Percentiles rank a stretch among this genome's conserved stretches.
phyloP scores from a whole-genome alignment of 2,329 filamentous ascomycete species.

The Talaromyces sp. region DNA sequence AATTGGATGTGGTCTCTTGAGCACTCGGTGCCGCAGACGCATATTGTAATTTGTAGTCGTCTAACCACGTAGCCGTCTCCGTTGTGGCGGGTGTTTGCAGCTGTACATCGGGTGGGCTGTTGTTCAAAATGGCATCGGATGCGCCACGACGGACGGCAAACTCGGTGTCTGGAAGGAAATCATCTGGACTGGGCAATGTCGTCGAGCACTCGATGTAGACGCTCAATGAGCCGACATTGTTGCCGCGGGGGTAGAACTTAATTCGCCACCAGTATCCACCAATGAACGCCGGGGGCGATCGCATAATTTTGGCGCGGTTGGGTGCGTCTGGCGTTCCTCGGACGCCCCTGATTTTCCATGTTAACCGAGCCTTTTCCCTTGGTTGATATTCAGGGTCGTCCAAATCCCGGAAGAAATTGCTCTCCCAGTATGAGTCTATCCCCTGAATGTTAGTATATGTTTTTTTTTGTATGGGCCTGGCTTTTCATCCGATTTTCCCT shows the following conservation, averaged over 20 bases:
- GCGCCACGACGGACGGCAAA: constrained; percentile 45
- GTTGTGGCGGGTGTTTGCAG: constrained; percentile 31
- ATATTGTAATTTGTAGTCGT: constrained; percentile 34
- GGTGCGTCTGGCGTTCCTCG: constrained; percentile 64
- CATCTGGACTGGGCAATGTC: constrained; percentile 46
- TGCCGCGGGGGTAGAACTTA: constrained; percentile 66
- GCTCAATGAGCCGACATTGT: constrained; percentile 60
- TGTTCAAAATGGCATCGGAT: constrained; percentile 39
- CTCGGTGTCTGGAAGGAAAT: constrained; percentile 39
- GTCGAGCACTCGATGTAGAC: constrained; percentile 65
- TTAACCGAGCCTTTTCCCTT: constrained; percentile 57
- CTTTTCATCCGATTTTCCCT: background rate
- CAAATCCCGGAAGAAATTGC: constrained; percentile 57
- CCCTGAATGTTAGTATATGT: constrained; percentile 5
- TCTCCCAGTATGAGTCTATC: constrained; percentile 61
- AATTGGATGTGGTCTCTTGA: constrained; percentile 1
- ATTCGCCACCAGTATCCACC: constrained; percentile 67
- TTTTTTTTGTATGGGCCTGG: no score
- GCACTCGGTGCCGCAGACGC: constrained; percentile 13
- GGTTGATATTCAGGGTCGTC: constrained; percentile 62
- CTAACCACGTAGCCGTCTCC: constrained; percentile 33
- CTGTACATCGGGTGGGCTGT: constrained; percentile 34
- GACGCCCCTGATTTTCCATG: constrained; percentile 62
- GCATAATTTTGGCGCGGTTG: constrained; percentile 61
- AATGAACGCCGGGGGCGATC: constrained; percentile 58